Conservation (phyloP, 1,284 basidiomycete species). For the Stereum hirsutum region DNA sequence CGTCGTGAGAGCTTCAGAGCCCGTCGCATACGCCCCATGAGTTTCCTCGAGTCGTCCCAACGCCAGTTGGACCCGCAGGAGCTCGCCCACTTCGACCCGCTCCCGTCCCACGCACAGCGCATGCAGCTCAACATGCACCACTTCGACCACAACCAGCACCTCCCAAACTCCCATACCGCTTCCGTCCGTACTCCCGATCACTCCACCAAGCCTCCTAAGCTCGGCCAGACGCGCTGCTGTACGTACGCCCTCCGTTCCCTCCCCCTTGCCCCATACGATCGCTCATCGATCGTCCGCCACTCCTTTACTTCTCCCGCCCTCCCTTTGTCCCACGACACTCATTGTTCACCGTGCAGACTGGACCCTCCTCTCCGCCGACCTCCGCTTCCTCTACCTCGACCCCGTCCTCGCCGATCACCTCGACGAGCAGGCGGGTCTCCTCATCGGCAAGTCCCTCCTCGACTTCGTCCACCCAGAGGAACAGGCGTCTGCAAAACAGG, state of each 20-base stretch:
- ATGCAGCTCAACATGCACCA: slow-evolving; percentile 5
- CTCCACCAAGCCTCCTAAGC: slow-evolving; percentile 31
- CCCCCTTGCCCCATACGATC: slow-evolving; percentile 18
- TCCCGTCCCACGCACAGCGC: not conserved
- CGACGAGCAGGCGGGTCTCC: slow-evolving; percentile 53
- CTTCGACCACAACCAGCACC: slow-evolving; percentile 7
- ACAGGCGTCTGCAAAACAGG: slow-evolving; percentile 65
- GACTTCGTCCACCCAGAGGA: slow-evolving; percentile 90
- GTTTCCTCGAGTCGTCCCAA: slow-evolving; percentile 5
- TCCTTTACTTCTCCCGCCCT: slow-evolving; percentile 12
- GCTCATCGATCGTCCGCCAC: slow-evolving; percentile 24
- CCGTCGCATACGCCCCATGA: not conserved
- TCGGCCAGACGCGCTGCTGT: slow-evolving; percentile 71
- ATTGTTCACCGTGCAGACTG: slow-evolving; percentile 39
- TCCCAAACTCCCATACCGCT: not conserved
- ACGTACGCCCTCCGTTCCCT: slow-evolving; percentile 31
- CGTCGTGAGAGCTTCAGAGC: not conserved
- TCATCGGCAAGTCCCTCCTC: slow-evolving; percentile 74
- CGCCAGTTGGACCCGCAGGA: slow-evolving; percentile 6
- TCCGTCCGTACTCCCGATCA: slow-evolving; percentile 11
- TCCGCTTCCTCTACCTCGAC: slow-evolving; percentile 85
- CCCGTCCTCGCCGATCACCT: slow-evolving; percentile 78
- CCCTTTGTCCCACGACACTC: slow-evolving; percentile 7
- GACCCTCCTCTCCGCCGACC: slow-evolving; percentile 62
- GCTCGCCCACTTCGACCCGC: slow-evolving; percentile 16